A percentile compares a stretch with the other conserved stretches of the same genome.
Conservation (phyloP, 345 rosid species). For the Trapa incisa region DNA sequence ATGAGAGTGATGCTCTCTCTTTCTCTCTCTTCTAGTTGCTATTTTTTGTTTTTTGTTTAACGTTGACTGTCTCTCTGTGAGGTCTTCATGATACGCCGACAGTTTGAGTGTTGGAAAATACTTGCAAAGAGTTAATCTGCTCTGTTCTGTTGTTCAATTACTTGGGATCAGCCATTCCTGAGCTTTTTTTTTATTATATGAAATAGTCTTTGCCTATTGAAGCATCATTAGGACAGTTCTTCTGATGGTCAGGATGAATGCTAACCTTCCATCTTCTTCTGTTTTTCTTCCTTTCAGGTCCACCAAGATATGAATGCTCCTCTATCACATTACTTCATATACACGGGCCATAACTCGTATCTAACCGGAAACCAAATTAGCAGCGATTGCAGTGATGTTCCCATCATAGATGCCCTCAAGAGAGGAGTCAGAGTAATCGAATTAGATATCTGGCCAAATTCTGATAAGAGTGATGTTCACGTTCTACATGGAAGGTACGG, state of each 20-base stretch:
- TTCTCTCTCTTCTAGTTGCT: neutral
- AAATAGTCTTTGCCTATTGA: neutral
- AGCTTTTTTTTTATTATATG: neutral
- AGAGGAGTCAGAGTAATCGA: constrained; percentile 72
- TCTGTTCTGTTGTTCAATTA: neutral
- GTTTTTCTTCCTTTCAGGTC: constrained; percentile 26
- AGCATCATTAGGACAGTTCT: neutral
- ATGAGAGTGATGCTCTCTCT: neutral
- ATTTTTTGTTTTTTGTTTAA: too few species aligned
- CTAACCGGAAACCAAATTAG: constrained; percentile 67
- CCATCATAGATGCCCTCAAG: constrained; percentile 47
- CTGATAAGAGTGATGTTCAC: constrained; percentile 32
- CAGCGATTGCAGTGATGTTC: constrained; percentile 51
- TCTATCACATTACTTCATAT: constrained; percentile 60
- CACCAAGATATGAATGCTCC: constrained; percentile 65
- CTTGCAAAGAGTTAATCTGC: neutral
- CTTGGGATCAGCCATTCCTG: neutral
- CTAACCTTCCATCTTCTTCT: neutral
- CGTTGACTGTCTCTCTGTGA: neutral
- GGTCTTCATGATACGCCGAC: neutral
- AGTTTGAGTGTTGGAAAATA: neutral
- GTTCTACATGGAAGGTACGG: constrained; percentile 75
- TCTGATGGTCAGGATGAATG: neutral
- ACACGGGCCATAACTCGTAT: constrained; percentile 84
- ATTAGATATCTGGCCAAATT: constrained; percentile 72